Percentiles rank a stretch among this genome's conserved stretches.
Conservation (phyloP, 1,284 basidiomycete genomes). For the Vanrija pseudolonga region DNA sequence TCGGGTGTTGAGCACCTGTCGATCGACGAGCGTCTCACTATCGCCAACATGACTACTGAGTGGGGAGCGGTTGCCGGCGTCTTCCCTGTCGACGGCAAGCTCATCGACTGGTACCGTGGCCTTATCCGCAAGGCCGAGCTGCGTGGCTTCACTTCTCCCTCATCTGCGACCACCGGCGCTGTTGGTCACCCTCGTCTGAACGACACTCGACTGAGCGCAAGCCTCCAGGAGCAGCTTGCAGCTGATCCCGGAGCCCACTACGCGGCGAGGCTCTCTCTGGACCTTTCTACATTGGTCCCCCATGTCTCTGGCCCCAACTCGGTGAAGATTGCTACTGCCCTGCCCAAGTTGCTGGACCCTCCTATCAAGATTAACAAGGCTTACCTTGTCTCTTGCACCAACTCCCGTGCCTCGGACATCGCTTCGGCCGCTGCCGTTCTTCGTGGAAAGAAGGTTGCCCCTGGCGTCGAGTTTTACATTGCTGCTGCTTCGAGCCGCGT, state of each 20-base stretch:
- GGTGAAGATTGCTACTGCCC: constrained; percentile 90
- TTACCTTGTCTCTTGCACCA: constrained; percentile 97
- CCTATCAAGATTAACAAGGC: constrained; percentile 91
- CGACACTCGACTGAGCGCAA: constrained; percentile 63
- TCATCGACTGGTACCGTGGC: constrained; percentile 85
- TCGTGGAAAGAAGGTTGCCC: constrained; percentile 75
- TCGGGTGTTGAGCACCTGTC: constrained; percentile 75
- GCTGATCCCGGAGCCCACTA: constrained; percentile 82
- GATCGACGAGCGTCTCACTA: constrained; percentile 91
- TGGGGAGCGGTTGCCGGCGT: constrained; percentile 97
- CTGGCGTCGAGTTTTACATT: constrained; percentile 94
- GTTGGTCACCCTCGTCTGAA: constrained; percentile 80
- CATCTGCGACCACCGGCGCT: constrained; percentile 42
- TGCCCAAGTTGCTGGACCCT: constrained; percentile 70
- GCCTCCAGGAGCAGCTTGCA: constrained; percentile 58
- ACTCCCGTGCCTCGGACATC: constrained; percentile 93
- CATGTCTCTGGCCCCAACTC: constrained; percentile 97
- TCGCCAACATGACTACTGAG: constrained; percentile 98
- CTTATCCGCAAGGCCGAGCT: constrained; percentile 72
- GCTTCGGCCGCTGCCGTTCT: constrained; percentile 86
- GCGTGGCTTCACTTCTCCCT: constrained; percentile 60
- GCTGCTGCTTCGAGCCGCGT: constrained; percentile 90
- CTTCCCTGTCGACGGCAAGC: constrained; percentile 84
- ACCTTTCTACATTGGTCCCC: constrained; percentile 89
- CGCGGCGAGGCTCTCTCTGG: constrained; percentile 82